Base-by-base conservation (phyloP, 768 basidiomycete genomes). In the Xerocomellus intermedius region DNA sequence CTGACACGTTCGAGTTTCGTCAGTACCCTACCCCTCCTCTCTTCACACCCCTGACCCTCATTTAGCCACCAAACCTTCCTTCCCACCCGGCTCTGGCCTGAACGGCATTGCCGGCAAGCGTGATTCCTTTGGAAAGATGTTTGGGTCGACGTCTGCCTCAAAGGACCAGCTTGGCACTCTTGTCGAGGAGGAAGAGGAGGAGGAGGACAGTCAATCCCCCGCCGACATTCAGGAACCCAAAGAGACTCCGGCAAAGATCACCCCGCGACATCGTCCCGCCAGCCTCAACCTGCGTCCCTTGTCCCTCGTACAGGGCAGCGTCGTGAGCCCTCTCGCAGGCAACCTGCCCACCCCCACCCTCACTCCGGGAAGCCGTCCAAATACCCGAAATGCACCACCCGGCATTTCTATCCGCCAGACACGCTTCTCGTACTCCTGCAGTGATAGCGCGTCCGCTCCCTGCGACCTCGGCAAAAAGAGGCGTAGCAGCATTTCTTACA, bases 181-280 rank as follows among this genome's bases (percentile, higher is more conserved):
- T 28, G 74, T 94, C 32, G 91, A 92, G 64, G 92, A 94, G 52
- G 91, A 93, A 49, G 91, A 94, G 47, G 92, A 92, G 39, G 91
- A 93, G 24, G 87, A 89, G 42, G 87, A 89, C 1, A 32, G 16
- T 17, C 49, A 8, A 7, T 36, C 39, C 24, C 69, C 62, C 22
- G 37, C 50, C 26, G 66, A 48, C 48, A 19, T 13, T 13, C 44
- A 56, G 33, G 53, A 62, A 48, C 35, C 33, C 21, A 51, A 55
- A 17, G 53, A 54, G n/a, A 7, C 67, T 41, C 22, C 64, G 19
- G 59, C 73, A n/a, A 78, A 77, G 38, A 66, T 75, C 13, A 65
- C 77, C 10, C 52, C 69, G 46, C 84, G 85, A 42, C 82, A 77
- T 47, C 85, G 87, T 42, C 89, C 88, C n/a, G 77, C 82, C 22